These are phyloP conservation scores for Elasticomyces elasticus DNA, from an alignment of 495 filamentous ascomycete genomes.

Conservation along the genomic window DNA sequence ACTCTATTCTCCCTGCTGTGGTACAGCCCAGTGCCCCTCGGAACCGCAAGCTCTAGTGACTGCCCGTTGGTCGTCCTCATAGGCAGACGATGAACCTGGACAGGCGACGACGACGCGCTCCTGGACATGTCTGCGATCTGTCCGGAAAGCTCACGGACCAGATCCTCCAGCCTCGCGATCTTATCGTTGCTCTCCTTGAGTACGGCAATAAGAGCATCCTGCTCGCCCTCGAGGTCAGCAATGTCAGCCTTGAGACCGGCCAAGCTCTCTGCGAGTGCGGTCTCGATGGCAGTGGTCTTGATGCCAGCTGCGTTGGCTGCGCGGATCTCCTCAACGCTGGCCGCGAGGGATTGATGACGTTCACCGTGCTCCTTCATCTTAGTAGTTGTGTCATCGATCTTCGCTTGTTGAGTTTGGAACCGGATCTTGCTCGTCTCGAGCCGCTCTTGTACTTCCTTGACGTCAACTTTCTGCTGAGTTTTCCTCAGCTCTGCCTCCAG, in stretches of 20 bases:
- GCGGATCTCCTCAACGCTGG: not conserved
- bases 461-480: not conserved
- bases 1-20: not conserved
- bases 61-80: conserved; percentile 1
- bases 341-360: not conserved
- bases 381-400: not conserved
- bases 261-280: not conserved
- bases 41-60: conserved; percentile 1
- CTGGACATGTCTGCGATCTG: not conserved
- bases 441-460: conserved; percentile 5
- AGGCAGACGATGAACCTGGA: not conserved
- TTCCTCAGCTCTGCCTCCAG: not conserved
- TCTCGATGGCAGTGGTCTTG: not conserved
- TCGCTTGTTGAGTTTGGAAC: conserved; percentile 1
- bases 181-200: not conserved
- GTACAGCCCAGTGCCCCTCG: not conserved
- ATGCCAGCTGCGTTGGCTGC: not conserved
- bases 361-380: not conserved
- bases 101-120: not conserved
- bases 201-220: not conserved
- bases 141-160: conserved; percentile 1
- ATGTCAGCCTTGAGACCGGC: not conserved
- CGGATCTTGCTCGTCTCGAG: conserved; percentile 1
- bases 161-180: conserved; percentile 10
- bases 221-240: conserved; percentile 3